Evolutionary conservation across 805 yeast genomes (phyloP).

Genomic region (Saturnispora ahearnii): DNA sequence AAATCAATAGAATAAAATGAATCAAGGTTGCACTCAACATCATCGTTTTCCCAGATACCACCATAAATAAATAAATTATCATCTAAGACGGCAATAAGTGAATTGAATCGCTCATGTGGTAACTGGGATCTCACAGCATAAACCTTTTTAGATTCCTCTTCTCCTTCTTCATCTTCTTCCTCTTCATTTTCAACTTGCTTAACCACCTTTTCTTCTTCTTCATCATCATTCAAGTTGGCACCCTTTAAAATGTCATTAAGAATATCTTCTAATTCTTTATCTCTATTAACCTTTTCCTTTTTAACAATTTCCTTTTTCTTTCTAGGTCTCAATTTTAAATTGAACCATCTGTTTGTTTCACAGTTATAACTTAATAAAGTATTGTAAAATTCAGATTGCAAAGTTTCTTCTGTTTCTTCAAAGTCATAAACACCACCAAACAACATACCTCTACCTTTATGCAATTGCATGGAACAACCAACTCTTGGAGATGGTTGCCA

Average conservation of each 20-base stretch:
- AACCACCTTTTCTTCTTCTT: neutral
- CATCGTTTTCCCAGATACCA: conserved; percentile 85
- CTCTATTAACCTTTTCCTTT: conserved; percentile 47
- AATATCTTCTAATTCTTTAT: conserved; percentile 74
- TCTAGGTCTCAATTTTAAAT: conserved; percentile 52
- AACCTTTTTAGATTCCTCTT: conserved; percentile 28
- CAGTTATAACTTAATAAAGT: conserved; percentile 72
- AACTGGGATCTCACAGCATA: conserved; percentile 50
- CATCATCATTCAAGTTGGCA: conserved; percentile 55
- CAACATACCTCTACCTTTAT: conserved; percentile 83
- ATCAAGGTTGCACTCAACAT: conserved; percentile 75
- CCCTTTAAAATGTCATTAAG: conserved; percentile 65
- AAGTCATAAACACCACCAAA: conserved; percentile 95
- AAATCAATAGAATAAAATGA: conserved; percentile 81
- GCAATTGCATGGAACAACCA: conserved; percentile 86
- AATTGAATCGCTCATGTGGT: conserved; percentile 87
- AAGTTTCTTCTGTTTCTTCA: conserved; percentile 89
- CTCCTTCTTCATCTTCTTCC: conserved; percentile 24
- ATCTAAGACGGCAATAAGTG: conserved; percentile 75
- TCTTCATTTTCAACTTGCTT: conserved; percentile 29
- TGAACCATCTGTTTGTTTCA: conserved; percentile 84
- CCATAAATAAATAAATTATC: conserved; percentile 80
- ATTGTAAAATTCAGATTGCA: conserved; percentile 79
- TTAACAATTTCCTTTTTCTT: conserved; percentile 40
- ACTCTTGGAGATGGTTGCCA: conserved; percentile 88